Base-by-base conservation (phyloP, 2,329 filamentous ascomycete species). In the Aspergillus clavatus region DNA sequence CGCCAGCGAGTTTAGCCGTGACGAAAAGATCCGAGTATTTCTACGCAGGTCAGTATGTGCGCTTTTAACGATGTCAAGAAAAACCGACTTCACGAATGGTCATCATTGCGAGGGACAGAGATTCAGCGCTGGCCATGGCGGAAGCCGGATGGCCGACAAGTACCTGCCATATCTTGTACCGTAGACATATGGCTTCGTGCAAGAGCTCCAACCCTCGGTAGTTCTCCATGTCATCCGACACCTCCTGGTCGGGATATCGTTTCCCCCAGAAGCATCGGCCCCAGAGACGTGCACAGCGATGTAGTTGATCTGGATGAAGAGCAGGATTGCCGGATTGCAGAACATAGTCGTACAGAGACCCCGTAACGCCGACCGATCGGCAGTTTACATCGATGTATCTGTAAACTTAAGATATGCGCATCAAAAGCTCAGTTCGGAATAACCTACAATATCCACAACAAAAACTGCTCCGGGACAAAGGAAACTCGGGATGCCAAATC, bases 141-240 rank as follows among this genome's bases (percentile, higher is more conserved):
- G 45, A 47, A 36, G 45, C 43, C n/a, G 44, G 40, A 3, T 56
- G 46, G 7, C 58, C 56, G 26, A 60, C 37, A 5, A 64, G 49
- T 5, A 60, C 46, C 19, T 55, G 54, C 62, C 63, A 65, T 5
- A 57, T 63, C 18, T 52, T 53, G 35, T 67, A 50, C 19, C 59
- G 61, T 18, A 66, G 45, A 3, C 48, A 53, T 31, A 66, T 58
- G 5, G 55, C 58, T 2, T 47, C 39, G 35, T 68, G 64, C 4
- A 67, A 36, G 12, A 68, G 45, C 42, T 67, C 63, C 12, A 68
- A 46, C 3, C 54, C 62, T 18, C 65, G 54, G 46, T 68, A 65
- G 22, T 68, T 68, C 43, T 68, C 65, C 19, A 67, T 64, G 26
- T 68, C 65, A 40, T 68, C 66, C n/a, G 66, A 48, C 2, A 67